Conservation (phyloP, 305 asterid species). For the Salvia sclarea region DNA sequence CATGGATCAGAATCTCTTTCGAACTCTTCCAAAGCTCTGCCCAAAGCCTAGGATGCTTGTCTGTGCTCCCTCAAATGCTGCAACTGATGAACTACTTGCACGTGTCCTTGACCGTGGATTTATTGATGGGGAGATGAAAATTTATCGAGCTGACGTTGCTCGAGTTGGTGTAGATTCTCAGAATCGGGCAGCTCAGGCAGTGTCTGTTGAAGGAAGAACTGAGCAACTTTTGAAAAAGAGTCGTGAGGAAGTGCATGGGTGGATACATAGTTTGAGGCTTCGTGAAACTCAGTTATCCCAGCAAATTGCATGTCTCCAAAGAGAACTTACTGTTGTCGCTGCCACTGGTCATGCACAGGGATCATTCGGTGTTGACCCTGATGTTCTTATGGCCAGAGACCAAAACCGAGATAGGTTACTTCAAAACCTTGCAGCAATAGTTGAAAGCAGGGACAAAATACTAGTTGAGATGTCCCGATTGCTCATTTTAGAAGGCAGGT, state of each 20-base stretch:
- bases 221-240: constrained; percentile 81
- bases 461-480: constrained; percentile 96
- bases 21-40: constrained; percentile 95
- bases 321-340: constrained; percentile 84
- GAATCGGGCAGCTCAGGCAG: constrained; percentile 97
- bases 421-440: constrained; percentile 92
- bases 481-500: constrained; percentile 77
- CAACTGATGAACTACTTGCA: constrained; percentile 92
- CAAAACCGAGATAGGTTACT: constrained; percentile 83
- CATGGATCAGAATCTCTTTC: constrained; percentile 96
- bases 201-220: constrained; percentile 96
- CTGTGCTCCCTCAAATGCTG: constrained; percentile 99
- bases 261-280: constrained; percentile 78
- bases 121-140: constrained; percentile 98
- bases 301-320: constrained; percentile 80
- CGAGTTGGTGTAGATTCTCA: constrained; percentile 99
- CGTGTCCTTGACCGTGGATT: constrained; percentile 99
- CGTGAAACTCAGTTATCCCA: constrained; percentile 87
- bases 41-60: constrained; percentile 99
- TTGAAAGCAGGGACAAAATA: constrained; percentile 84
- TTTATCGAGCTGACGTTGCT: constrained; percentile 95
- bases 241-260: constrained; percentile 84
- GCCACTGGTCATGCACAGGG: constrained; percentile 86
- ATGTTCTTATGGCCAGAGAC: constrained; percentile 89
- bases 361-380: constrained; percentile 98